A percentile compares a stretch with the other conserved stretches of the same genome.
Conservation (phyloP, 371 early-diverging fungal genomes). For the Batkoa obscura region DNA sequence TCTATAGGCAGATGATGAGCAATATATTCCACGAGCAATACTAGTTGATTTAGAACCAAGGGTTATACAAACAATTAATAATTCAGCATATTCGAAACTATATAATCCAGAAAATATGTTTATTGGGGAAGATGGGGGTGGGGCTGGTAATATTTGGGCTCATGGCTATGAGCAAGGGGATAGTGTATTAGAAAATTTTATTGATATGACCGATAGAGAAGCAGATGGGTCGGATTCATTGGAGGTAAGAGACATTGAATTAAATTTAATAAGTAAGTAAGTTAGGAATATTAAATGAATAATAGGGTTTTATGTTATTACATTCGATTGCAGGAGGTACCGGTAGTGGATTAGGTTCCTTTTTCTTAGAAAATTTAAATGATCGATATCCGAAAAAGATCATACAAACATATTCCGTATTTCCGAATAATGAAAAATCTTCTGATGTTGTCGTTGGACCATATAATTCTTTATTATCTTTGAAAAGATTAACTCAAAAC, state of each 20-base stretch:
- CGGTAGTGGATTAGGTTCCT: conserved; percentile 88
- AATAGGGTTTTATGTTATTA: conserved; percentile 61
- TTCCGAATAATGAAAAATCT: conserved; percentile 93
- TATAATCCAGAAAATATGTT: conserved; percentile 88
- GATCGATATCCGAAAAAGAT: conserved; percentile 97
- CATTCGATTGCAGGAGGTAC: conserved; percentile 96
- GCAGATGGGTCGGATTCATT: conserved; percentile 83
- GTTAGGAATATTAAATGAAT: not conserved
- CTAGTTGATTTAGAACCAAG: conserved; percentile 87
- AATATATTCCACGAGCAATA: conserved; percentile 82
- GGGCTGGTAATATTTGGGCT: conserved; percentile 95
- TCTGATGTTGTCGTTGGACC: conserved; percentile 99
- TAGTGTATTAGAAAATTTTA: conserved; percentile 53
- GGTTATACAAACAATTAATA: conserved; percentile 56
- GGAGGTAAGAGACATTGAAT: conserved; percentile 24
- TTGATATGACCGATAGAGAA: conserved; percentile 90
- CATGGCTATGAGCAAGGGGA: conserved; percentile 72
- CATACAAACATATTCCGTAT: conserved; percentile 97
- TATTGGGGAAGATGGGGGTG: conserved; percentile 75
- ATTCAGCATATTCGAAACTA: conserved; percentile 50
- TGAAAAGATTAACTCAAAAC: conserved; percentile 78
- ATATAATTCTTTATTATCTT: conserved; percentile 93
- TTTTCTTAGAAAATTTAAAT: conserved; percentile 65
- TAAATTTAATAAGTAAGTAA: too few relatives aligned
- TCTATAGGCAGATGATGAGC: conserved; percentile 72